These are phyloP conservation scores for Fragaria vesca DNA, from an alignment of 306 rosid species.

Conservation along the genomic window DNA sequence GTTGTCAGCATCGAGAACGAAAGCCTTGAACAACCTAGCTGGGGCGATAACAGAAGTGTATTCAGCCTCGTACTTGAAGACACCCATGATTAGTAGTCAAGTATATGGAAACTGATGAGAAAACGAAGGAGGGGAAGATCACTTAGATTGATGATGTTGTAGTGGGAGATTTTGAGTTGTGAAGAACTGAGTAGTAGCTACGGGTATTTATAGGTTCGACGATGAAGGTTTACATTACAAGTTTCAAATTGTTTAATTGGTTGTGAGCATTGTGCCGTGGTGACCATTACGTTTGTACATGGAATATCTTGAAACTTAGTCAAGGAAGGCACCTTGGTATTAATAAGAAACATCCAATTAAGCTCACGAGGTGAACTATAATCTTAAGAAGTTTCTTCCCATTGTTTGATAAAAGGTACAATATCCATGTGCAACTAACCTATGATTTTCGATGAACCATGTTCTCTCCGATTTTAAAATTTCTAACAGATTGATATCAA, in stretches of 20 bases:
- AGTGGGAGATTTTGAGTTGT: constrained; percentile 21
- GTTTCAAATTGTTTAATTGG: not conserved
- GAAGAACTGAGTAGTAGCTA: not conserved
- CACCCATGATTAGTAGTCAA: not conserved
- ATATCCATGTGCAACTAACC: not conserved
- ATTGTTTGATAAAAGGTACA: not conserved
- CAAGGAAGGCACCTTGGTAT: not conserved
- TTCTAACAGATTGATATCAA: not conserved
- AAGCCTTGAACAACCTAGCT: constrained; percentile 52
- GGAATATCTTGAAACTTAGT: not conserved
- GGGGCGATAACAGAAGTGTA: constrained; percentile 40
- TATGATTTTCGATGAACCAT: not conserved
- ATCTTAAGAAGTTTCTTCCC: too few species aligned
- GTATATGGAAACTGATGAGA: not conserved
- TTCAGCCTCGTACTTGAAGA: constrained; percentile 26
- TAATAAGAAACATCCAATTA: not conserved
- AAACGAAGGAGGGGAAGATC: not conserved
- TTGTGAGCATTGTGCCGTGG: not conserved
- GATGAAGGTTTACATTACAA: not conserved
- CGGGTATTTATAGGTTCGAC: not conserved
- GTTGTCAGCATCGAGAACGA: constrained; percentile 36
- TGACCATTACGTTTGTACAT: not conserved
- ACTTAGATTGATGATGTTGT: not conserved
- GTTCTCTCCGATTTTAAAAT: not conserved
- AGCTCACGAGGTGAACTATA: constrained; percentile 8